phyloP scores from a whole-genome alignment of 2,329 filamentous ascomycete genomes.

The Alternaria triticimaculans region DNA sequence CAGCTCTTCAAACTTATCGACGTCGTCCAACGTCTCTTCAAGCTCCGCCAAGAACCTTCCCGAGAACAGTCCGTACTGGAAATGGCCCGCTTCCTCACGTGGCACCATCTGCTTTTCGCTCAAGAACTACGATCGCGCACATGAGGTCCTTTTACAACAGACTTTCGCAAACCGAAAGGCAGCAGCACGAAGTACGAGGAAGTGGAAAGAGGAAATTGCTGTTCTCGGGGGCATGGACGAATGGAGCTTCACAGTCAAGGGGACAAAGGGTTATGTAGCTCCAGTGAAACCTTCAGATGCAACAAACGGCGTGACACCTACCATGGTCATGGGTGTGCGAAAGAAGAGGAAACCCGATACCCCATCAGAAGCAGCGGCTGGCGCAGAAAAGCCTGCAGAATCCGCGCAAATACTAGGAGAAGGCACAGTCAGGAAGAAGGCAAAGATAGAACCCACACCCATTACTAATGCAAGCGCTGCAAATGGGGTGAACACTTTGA shows the following conservation, averaged over 20 bases:
- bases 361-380: slow-evolving; percentile 5
- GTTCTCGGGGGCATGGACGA: slow-evolving; percentile 41
- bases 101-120: slow-evolving; percentile 70
- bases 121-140: slow-evolving; percentile 69
- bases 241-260: slow-evolving; percentile 40
- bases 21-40: slow-evolving; percentile 56
- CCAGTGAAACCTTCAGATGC: background rate
- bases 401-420: slow-evolving; percentile 25
- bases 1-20: slow-evolving; percentile 45
- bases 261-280: slow-evolving; percentile 27
- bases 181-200: slow-evolving; percentile 68
- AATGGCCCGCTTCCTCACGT: slow-evolving; percentile 68
- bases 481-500: slow-evolving; percentile 38
- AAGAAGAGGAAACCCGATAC: slow-evolving; percentile 46
- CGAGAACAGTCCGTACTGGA: slow-evolving; percentile 66
- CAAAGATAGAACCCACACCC: slow-evolving; percentile 31
- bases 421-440: slow-evolving; percentile 42
- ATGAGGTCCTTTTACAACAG: slow-evolving; percentile 73
- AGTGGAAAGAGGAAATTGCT: slow-evolving; percentile 74
- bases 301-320: slow-evolving; percentile 20
- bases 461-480: slow-evolving; percentile 8
- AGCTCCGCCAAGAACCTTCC: slow-evolving; percentile 52
- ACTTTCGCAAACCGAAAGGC: slow-evolving; percentile 73
- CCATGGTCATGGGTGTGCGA: slow-evolving; percentile 37
- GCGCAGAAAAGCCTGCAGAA: slow-evolving; percentile 6